phyloP scores from a whole-genome alignment of 1,284 basidiomycete species.

The Schizophyllum amplum region DNA sequence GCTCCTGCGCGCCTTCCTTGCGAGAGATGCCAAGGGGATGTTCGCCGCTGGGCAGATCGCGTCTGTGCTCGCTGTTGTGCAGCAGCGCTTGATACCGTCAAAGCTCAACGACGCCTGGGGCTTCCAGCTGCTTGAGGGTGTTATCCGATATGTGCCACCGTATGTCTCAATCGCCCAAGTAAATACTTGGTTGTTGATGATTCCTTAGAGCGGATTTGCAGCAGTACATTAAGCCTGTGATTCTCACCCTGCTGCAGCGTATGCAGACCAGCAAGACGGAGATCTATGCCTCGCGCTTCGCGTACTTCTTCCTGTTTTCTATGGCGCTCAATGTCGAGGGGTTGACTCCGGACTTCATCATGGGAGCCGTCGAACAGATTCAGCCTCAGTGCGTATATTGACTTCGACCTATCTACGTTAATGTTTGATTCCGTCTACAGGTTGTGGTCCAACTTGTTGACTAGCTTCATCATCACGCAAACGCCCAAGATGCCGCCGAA shows the following conservation, averaged over 20 bases:
- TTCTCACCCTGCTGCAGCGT: slow-evolving; percentile 79
- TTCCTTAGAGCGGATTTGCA: slow-evolving; percentile 51
- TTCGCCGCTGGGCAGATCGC: slow-evolving; percentile 70
- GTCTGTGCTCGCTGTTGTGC: slow-evolving; percentile 83
- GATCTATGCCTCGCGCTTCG: slow-evolving; percentile 80
- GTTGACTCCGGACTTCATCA: slow-evolving; percentile 70
- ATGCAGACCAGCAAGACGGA: slow-evolving; percentile 89
- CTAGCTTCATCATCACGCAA: slow-evolving; percentile 77
- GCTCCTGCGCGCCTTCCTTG: slow-evolving; percentile 80
- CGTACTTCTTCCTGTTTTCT: slow-evolving; percentile 70
- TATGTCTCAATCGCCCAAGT: slow-evolving; percentile 34
- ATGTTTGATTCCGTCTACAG: slow-evolving; percentile 29
- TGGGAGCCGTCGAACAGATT: slow-evolving; percentile 73
- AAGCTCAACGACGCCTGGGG: slow-evolving; percentile 89
- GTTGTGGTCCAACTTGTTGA: slow-evolving; percentile 79
- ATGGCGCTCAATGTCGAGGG: slow-evolving; percentile 73
- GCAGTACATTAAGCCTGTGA: slow-evolving; percentile 70
- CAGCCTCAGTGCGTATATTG: slow-evolving; percentile 68
- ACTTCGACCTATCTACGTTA: not conserved
- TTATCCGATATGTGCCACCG: slow-evolving; percentile 70
- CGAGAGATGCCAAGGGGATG: slow-evolving; percentile 64
- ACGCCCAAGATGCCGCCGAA: slow-evolving; percentile 73
- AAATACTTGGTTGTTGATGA: not conserved
- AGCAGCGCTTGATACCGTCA: slow-evolving; percentile 82
- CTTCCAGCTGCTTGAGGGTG: slow-evolving; percentile 81